These are phyloP conservation scores for Trichoderma asperelloides DNA, from an alignment of 495 filamentous ascomycete species.

Conservation along the genomic window DNA sequence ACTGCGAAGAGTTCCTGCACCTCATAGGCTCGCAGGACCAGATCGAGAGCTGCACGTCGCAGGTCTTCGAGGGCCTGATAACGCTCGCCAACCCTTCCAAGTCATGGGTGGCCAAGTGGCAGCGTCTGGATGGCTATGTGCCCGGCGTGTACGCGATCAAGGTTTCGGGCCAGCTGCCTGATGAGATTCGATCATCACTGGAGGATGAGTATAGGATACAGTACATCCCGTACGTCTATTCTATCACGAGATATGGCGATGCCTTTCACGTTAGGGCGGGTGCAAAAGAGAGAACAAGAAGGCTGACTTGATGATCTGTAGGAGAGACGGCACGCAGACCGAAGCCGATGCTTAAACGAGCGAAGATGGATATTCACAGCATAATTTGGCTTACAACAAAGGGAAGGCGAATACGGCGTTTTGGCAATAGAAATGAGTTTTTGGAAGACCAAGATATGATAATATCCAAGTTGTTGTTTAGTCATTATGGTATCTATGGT, in stretches of 20 bases:
- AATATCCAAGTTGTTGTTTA: neutral
- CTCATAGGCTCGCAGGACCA: slow-evolving; percentile 68
- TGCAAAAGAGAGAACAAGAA: neutral
- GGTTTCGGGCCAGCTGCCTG: slow-evolving; percentile 60
- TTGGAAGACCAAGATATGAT: neutral
- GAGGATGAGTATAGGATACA: slow-evolving; percentile 60
- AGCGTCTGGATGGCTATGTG: slow-evolving; percentile 80
- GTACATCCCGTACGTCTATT: slow-evolving; percentile 57
- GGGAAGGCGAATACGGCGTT: slow-evolving; percentile 4
- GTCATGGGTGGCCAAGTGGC: slow-evolving; percentile 92
- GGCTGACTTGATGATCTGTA: neutral
- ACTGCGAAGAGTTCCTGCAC: slow-evolving; percentile 86
- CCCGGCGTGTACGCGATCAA: slow-evolving; percentile 88
- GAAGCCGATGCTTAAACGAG: neutral
- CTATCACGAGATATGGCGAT: neutral
- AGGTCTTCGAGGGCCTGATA: slow-evolving; percentile 87
- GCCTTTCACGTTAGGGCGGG: neutral
- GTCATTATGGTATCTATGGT: slow-evolving; percentile 3
- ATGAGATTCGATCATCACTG: slow-evolving; percentile 55
- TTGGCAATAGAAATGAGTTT: neutral
- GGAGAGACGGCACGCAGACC: slow-evolving; percentile 9
- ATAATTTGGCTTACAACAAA: neutral
- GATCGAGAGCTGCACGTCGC: slow-evolving; percentile 87
- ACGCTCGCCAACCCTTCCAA: slow-evolving; percentile 63
- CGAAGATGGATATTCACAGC: neutral